Percentiles rank a stretch among this genome's conserved stretches.
Evolutionary conservation across 129 eudicot genomes (phyloP).

Genomic region (Helichrysum umbraculigerum): DNA sequence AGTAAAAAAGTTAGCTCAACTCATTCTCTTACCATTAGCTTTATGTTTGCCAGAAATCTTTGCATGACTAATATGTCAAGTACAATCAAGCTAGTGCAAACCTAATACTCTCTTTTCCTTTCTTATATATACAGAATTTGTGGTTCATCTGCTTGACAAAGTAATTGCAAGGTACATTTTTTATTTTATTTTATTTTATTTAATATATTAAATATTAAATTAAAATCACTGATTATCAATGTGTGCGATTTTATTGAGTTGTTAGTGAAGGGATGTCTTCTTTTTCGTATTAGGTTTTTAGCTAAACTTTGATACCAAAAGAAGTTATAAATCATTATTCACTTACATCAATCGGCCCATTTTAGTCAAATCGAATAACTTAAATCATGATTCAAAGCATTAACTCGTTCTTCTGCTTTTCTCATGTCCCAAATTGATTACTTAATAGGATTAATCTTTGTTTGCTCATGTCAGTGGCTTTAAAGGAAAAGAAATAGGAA

Average conservation of each 20-base stretch:
- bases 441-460: slow-evolving; percentile 12
- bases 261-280: background rate
- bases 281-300: background rate
- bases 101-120: slow-evolving; percentile 10
- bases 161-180: slow-evolving; percentile 56
- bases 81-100: slow-evolving; percentile 18
- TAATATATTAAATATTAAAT: too few relatives aligned
- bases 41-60: background rate
- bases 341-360: background rate
- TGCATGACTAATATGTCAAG: background rate
- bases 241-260: background rate
- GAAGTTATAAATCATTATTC: background rate
- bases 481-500: slow-evolving; percentile 67
- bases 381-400: background rate
- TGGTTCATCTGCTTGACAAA: slow-evolving; percentile 75
- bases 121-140: slow-evolving; percentile 64
- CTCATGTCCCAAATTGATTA: background rate
- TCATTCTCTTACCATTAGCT: background rate
- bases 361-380: background rate
- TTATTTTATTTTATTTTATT: background rate
- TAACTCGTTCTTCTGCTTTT: background rate
- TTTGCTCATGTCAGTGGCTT: slow-evolving; percentile 52
- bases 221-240: slow-evolving; percentile 6
- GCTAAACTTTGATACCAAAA: background rate
- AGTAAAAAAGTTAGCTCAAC: background rate